phyloP scores from a whole-genome alignment of 257 asterid genomes.

The Haberlea rhodopensis region DNA sequence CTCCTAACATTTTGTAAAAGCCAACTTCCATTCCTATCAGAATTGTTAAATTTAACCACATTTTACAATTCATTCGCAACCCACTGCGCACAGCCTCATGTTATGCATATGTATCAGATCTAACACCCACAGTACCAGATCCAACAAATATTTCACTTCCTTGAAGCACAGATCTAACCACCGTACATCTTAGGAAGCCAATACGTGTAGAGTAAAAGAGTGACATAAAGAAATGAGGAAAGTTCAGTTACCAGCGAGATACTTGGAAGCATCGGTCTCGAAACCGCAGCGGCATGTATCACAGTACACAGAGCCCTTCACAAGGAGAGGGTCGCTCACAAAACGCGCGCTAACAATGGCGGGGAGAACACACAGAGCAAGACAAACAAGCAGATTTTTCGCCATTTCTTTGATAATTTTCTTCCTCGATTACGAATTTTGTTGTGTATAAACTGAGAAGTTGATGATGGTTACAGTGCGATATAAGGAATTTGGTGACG shows the following conservation, averaged over 20 bases:
- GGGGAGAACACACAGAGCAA: neutral
- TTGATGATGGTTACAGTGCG: neutral
- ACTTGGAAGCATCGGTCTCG: neutral
- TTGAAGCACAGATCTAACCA: slow-evolving; percentile 12
- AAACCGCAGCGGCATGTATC: neutral
- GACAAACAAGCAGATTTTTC: neutral
- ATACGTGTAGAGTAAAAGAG: neutral
- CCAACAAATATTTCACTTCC: neutral
- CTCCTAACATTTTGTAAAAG: no score
- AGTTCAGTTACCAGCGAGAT: slow-evolving; percentile 32
- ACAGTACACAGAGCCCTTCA: neutral
- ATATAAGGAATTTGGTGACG: no score
- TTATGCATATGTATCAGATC: neutral
- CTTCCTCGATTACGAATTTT: neutral
- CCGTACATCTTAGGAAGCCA: no score
- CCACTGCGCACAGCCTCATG: neutral
- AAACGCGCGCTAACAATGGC: neutral
- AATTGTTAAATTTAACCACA: no score
- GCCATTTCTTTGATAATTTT: neutral
- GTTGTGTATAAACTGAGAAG: no score
- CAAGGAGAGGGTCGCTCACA: neutral
- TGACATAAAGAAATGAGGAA: neutral
- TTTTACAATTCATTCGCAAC: no score
- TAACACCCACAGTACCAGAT: slow-evolving; percentile 10
- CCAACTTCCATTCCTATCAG: neutral